Base-by-base conservation (phyloP, 2,329 filamentous ascomycete species). In the Venturia carpophila region DNA sequence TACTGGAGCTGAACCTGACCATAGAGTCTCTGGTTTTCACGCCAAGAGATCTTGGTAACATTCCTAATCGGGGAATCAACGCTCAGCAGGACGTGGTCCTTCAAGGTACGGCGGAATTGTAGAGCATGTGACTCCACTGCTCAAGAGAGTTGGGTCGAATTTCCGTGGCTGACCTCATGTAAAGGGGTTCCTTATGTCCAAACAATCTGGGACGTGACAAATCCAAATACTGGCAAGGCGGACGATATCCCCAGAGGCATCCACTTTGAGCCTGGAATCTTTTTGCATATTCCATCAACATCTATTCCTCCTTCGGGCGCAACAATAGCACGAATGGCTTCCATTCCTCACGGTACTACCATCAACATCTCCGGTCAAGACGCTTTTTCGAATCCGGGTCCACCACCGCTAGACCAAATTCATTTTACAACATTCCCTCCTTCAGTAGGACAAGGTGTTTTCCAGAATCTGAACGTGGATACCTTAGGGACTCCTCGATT, bases 281-380 rank as follows among this genome's bases (percentile, higher is more conserved):
- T 74, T 72, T 73, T 79, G 71, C 70, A 72, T 24, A 73, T 79
- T 0, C 77, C 78, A 1, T 69, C 67, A 0, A 52, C 47, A 1
- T 27, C 47, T 52, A 21, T 52, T 24, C 47, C 47, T 1, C 47
- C 47, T 27, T 52, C 47, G 4, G 47, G 47, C 10, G 21, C 63
- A 15, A 65, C 63, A 9, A 65, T 65, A 37, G 27, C 34, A 15
- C 76, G 77, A 30, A 77, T 79, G 76, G 78, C 70, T 3, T 76
- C 75, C 2, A 79, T 78, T 34, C 78, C 77, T 0, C 77, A 79
- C 63, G 77, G 76, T 27, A 78, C 77, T 0, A 77, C 76, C 7
- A 78, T 79, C 71, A 79, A 79, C 47, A 52, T 52, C 45, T 74
- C 75, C 1, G 60, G 60, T 39, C 47, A 52, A 52, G 47, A 52